A percentile compares a stretch with the other conserved stretches of the same genome.
These are phyloP conservation scores for Pythium utonaiense DNA, from an alignment of 352 stramenopile species.

Conservation along the genomic window DNA sequence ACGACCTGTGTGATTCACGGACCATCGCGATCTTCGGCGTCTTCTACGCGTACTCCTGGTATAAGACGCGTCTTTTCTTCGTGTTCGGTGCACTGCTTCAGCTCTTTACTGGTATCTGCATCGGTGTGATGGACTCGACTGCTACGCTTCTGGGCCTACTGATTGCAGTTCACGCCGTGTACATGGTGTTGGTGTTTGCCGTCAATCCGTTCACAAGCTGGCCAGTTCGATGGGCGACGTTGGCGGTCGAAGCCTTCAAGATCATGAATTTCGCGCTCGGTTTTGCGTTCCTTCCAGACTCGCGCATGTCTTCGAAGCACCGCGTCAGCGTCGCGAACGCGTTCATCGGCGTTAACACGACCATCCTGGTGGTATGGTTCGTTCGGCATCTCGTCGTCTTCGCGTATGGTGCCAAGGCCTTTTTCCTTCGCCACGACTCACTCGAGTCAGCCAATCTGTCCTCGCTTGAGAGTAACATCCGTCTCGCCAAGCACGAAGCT, in stretches of 20 bases:
- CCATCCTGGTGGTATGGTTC: slow-evolving; percentile 25
- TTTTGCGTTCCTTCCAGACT: slow-evolving; percentile 55
- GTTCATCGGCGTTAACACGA: slow-evolving; percentile 59
- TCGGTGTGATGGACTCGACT: slow-evolving; percentile 48
- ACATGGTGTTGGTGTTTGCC: slow-evolving; percentile 30
- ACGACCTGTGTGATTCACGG: slow-evolving; percentile 52
- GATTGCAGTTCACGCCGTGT: slow-evolving; percentile 50
- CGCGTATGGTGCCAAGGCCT: slow-evolving; percentile 34
- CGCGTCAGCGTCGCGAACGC: slow-evolving; percentile 39
- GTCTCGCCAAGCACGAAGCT: slow-evolving; percentile 1
- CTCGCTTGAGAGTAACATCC: neutral
- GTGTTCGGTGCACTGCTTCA: slow-evolving; percentile 50
- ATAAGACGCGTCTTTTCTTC: slow-evolving; percentile 65
- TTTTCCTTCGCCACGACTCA: neutral
- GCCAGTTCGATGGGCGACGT: slow-evolving; percentile 36
- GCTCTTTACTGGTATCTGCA: slow-evolving; percentile 47
- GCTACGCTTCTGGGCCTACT: slow-evolving; percentile 51
- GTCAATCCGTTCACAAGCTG: slow-evolving; percentile 31
- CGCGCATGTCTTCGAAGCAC: slow-evolving; percentile 34
- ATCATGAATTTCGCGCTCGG: slow-evolving; percentile 57
- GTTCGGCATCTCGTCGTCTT: slow-evolving; percentile 24
- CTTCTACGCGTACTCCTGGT: slow-evolving; percentile 61
- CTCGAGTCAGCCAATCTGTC: neutral
- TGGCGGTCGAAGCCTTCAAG: slow-evolving; percentile 42
- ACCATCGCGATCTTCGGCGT: slow-evolving; percentile 57